Conservation (phyloP, 805 yeast species). For the Priceomyces melissophilus region DNA sequence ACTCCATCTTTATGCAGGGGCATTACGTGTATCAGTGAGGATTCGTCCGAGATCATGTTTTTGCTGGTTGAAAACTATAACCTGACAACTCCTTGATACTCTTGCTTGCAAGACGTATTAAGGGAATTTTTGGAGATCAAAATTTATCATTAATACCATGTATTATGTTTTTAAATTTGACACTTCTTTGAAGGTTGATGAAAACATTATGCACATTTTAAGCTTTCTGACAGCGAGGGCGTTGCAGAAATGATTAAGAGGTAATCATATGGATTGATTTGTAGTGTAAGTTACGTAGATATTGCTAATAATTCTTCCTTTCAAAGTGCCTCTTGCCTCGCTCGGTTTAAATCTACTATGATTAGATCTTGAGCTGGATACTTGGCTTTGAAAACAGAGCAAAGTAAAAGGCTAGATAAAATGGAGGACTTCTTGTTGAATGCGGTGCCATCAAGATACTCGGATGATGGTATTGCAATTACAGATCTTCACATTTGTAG, state of each 20-base stretch:
- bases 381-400: conserved; percentile 5
- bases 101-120: conserved; percentile 42
- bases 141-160: no score
- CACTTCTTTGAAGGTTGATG: conserved; percentile 33
- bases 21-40: conserved; percentile 99
- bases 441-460: conserved; percentile 41
- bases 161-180: conserved; percentile 1
- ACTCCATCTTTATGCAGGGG: conserved; percentile 98
- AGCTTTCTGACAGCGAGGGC: conserved; percentile 20
- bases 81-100: conserved; percentile 77
- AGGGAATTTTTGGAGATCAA: conserved; percentile 74
- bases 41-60: conserved; percentile 99
- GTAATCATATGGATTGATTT: no score
- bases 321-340: conserved; percentile 44
- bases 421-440: conserved; percentile 40
- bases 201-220: conserved; percentile 12
- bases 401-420: conserved; percentile 39
- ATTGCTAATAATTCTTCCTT: neutral
- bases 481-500: conserved; percentile 35
- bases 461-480: conserved; percentile 46
- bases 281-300: neutral
- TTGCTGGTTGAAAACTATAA: conserved; percentile 99
- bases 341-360: conserved; percentile 32
- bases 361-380: conserved; percentile 47
- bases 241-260: conserved; percentile 9